A percentile compares a stretch with the other conserved stretches of the same genome.
These are phyloP conservation scores for Lagerstroemia speciosa DNA, from an alignment of 345 rosid genomes.

Conservation along the genomic window DNA sequence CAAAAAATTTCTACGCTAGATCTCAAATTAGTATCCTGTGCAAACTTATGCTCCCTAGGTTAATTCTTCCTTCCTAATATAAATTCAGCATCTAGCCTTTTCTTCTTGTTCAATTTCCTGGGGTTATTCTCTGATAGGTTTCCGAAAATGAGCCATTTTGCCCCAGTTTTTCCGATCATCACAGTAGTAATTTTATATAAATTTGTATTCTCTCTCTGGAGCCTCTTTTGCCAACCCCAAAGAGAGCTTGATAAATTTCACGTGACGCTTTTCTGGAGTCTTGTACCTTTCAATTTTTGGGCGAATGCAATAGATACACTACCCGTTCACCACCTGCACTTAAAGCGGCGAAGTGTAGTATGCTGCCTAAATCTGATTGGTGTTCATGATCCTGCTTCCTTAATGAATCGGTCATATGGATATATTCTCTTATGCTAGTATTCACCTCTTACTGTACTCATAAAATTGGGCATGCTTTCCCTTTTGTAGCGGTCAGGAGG, in stretches of 20 bases:
- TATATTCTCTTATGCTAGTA: neutral
- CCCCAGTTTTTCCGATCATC: neutral
- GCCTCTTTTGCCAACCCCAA: neutral
- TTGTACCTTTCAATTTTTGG: neutral
- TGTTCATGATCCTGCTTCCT: neutral
- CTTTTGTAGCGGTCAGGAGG: slow-evolving; percentile 54
- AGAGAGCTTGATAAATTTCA: neutral
- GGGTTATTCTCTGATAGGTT: neutral
- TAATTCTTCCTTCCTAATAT: neutral
- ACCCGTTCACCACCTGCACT: neutral
- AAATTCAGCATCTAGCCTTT: neutral
- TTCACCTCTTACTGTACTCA: slow-evolving; percentile 28
- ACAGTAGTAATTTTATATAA: neutral
- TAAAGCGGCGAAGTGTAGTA: neutral
- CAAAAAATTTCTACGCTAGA: neutral
- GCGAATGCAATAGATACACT: neutral
- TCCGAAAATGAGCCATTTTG: neutral
- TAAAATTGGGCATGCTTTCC: slow-evolving; percentile 37
- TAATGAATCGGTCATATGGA: neutral
- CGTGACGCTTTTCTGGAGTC: neutral
- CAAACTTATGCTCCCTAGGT: neutral
- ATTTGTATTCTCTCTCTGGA: neutral
- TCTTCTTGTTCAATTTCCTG: neutral
- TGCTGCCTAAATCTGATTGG: neutral
- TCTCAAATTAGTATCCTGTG: neutral